Base-by-base conservation (phyloP, 2,329 filamentous ascomycete genomes). In the Paradendryphiella salina region DNA sequence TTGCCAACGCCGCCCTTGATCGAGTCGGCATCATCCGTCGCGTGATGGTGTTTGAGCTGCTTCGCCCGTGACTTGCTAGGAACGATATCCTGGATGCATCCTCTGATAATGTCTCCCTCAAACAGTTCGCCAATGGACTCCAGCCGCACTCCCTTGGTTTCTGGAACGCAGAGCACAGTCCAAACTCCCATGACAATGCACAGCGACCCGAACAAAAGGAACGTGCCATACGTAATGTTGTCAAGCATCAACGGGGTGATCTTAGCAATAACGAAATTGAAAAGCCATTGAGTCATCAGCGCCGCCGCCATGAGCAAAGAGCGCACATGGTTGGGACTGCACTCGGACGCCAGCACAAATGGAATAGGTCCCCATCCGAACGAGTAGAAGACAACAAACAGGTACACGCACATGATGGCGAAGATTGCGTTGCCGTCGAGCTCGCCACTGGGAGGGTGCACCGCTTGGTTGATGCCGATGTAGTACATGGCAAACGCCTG, bases 351-450 rank as follows among this genome's bases (percentile, higher is more conserved):
- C n/a, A 78, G 64, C 14, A 78, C 71, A 50, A 76, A 78, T 1
- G 76, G 75, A 5, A 75, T 75, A 0, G 76, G 75, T 4, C 76
- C 76, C 75, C 75, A 78, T n/a, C 69, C 75, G 45, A 77, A 76
- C 2, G 69, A 74, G 64, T 77, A 78, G 59, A 77, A 77, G 8
- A 77, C 73, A 6, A 77, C 76, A 44, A 77, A 78, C 5, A 77
- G 66, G 53, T 80, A 80, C 4, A 81, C 76, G 64, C 79, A 81
- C 43, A 81, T 73, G 66, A 81, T 80, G 7, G 77, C 74, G 40
- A 81, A 76, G 38, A 72, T 74, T 50, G 66, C 66, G 35, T 65
- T 68, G 39, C 71, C 71, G 33, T 65, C 67, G n/a, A 73, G 67
- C 21, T 60, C 61, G 6, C 69, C 70, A 1, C 59, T 63, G 0